Conservation (phyloP, 768 basidiomycete genomes). For the Zangia roseola region DNA sequence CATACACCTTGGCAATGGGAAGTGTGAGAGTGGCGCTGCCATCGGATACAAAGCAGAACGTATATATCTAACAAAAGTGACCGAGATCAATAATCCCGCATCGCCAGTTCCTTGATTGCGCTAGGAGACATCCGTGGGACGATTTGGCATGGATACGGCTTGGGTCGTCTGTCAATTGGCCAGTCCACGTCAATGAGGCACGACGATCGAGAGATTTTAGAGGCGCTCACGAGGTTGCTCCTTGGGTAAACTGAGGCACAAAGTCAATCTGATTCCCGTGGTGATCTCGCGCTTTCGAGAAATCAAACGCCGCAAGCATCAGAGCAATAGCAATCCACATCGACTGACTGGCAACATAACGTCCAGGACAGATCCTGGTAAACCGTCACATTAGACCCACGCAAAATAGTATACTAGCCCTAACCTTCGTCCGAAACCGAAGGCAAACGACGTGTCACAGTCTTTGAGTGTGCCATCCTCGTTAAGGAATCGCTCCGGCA, state of each 20-base stretch:
- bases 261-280: slow-evolving; percentile 23
- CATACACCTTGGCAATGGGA: not conserved
- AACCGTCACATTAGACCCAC: not conserved
- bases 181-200: not conserved
- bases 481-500: slow-evolving; percentile 38
- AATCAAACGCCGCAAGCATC: slow-evolving; percentile 26
- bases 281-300: slow-evolving; percentile 22
- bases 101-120: slow-evolving; percentile 10
- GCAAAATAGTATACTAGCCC: not conserved
- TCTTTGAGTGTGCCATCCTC: slow-evolving; percentile 16
- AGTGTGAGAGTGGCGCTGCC: not conserved
- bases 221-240: slow-evolving; percentile 18
- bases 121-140: slow-evolving; percentile 13
- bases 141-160: slow-evolving; percentile 22
- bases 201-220: not conserved
- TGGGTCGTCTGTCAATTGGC: slow-evolving; percentile 17
- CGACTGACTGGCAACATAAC: slow-evolving; percentile 21
- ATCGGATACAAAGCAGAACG: too few relatives aligned
- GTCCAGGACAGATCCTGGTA: slow-evolving; percentile 24
- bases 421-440: slow-evolving; percentile 30
- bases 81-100: slow-evolving; percentile 6
- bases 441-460: slow-evolving; percentile 7
- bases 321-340: slow-evolving; percentile 25
- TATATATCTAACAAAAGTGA: not conserved
- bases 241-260: slow-evolving; percentile 21